These are phyloP conservation scores for Purpureocillium lavendulum DNA, from an alignment of 2,329 filamentous ascomycete species.

Conservation along the genomic window DNA sequence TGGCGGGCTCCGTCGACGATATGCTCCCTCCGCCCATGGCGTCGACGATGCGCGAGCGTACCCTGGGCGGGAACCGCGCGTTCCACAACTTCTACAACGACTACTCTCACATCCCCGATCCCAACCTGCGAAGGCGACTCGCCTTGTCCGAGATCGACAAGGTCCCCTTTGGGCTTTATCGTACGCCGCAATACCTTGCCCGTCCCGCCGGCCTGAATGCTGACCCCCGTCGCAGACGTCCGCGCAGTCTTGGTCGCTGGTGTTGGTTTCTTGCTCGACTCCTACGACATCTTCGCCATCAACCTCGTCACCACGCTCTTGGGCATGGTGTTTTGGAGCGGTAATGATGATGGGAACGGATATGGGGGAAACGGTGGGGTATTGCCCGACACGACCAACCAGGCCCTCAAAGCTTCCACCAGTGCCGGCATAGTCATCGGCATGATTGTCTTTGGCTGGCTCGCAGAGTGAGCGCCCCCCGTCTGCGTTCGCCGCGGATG, in stretches of 20 bases:
- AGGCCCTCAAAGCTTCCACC: slow-evolving; percentile 74
- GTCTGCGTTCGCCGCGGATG: not conserved
- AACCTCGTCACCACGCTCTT: slow-evolving; percentile 64
- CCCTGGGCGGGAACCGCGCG: slow-evolving; percentile 56
- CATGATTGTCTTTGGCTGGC: slow-evolving; percentile 67
- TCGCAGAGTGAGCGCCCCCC: slow-evolving; percentile 51
- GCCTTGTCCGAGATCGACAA: slow-evolving; percentile 76
- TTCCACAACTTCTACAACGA: slow-evolving; percentile 71
- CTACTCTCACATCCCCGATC: slow-evolving; percentile 57
- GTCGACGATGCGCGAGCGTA: slow-evolving; percentile 27
- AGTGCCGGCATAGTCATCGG: slow-evolving; percentile 72
- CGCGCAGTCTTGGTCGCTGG: slow-evolving; percentile 69
- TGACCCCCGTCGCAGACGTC: slow-evolving; percentile 37
- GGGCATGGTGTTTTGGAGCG: slow-evolving; percentile 68
- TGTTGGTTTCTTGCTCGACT: slow-evolving; percentile 77
- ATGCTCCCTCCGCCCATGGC: slow-evolving; percentile 33
- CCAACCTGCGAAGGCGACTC: slow-evolving; percentile 66
- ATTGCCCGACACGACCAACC: slow-evolving; percentile 57
- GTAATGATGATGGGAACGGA: slow-evolving; percentile 29
- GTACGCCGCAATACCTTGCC: slow-evolving; percentile 14
- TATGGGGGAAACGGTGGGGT: slow-evolving; percentile 44
- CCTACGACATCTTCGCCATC: slow-evolving; percentile 76
- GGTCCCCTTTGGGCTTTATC: slow-evolving; percentile 67
- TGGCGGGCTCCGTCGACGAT: slow-evolving; percentile 19
- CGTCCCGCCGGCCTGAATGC: not conserved